Evolutionary conservation across 106 monocot species (phyloP).

Genomic region (Chionographis japonica): DNA sequence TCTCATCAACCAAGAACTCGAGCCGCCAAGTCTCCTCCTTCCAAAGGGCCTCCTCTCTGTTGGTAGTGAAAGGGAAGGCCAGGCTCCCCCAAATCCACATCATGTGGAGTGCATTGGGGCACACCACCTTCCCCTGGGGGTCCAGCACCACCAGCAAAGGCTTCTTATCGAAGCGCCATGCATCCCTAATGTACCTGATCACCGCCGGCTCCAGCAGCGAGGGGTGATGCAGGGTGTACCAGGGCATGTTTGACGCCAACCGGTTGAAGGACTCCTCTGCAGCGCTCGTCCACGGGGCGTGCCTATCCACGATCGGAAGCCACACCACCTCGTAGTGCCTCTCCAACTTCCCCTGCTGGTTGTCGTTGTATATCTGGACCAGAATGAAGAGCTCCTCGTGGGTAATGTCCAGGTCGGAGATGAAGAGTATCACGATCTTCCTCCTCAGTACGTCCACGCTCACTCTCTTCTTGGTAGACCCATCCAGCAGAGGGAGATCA

Average conservation of each 20-base stretch:
- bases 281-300: slow-evolving; percentile 27
- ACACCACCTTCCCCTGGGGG: slow-evolving; percentile 66
- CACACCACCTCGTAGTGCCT: slow-evolving; percentile 75
- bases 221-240: slow-evolving; percentile 58
- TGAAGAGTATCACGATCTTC: slow-evolving; percentile 70
- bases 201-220: slow-evolving; percentile 47
- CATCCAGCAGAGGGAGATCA: slow-evolving; percentile 59
- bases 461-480: slow-evolving; percentile 42
- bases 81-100: slow-evolving; percentile 89
- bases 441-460: slow-evolving; percentile 57
- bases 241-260: slow-evolving; percentile 51
- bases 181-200: slow-evolving; percentile 39
- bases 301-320: slow-evolving; percentile 58
- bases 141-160: slow-evolving; percentile 73
- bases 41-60: slow-evolving; percentile 76
- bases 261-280: slow-evolving; percentile 43
- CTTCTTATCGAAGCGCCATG: slow-evolving; percentile 74
- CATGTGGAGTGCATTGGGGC: slow-evolving; percentile 81
- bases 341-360: slow-evolving; percentile 50
- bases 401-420: slow-evolving; percentile 63
- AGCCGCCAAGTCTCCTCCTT: slow-evolving; percentile 77
- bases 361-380: slow-evolving; percentile 62
- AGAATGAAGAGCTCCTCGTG: slow-evolving; percentile 74
- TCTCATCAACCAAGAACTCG: slow-evolving; percentile 77
- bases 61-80: slow-evolving; percentile 71